Percentiles rank a stretch among this genome's conserved stretches.
phyloP scores from a whole-genome alignment of 2,329 filamentous ascomycete genomes.

The Clonostachys rhizophaga region DNA sequence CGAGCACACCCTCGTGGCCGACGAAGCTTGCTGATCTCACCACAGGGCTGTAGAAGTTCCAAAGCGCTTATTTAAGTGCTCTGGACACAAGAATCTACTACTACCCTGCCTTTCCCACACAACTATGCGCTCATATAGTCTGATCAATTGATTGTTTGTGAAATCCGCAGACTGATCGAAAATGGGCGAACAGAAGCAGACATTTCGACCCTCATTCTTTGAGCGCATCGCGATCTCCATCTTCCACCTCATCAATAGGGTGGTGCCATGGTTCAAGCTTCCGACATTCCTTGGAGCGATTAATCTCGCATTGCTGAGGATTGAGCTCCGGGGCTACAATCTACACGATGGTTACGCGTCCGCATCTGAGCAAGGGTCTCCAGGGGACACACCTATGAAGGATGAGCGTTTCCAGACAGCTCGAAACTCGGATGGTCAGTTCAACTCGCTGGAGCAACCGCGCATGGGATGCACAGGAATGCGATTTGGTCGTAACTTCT shows the following conservation, averaged over 20 bases:
- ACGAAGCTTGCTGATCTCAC: background rate
- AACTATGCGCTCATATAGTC: background rate
- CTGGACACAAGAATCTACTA: background rate
- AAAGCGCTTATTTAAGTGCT: background rate
- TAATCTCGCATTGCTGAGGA: slow-evolving; percentile 31
- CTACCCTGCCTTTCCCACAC: too few species aligned
- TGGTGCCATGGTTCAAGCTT: slow-evolving; percentile 34
- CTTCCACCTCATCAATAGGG: slow-evolving; percentile 29
- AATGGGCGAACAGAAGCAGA: slow-evolving; percentile 1
- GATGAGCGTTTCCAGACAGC: slow-evolving; percentile 23
- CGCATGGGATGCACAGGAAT: slow-evolving; percentile 38
- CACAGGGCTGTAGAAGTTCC: background rate
- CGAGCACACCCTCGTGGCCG: too few species aligned
- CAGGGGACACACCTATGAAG: slow-evolving; percentile 14
- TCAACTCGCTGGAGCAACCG: slow-evolving; percentile 31
- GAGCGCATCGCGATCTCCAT: slow-evolving; percentile 18
- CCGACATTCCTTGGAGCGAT: slow-evolving; percentile 30
- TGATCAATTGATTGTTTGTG: background rate
- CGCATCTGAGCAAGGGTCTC: slow-evolving; percentile 25
- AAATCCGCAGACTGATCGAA: background rate
- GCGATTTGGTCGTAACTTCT: slow-evolving; percentile 38
- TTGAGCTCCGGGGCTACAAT: slow-evolving; percentile 35
- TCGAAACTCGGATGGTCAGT: slow-evolving; percentile 36
- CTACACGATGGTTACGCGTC: slow-evolving; percentile 31
- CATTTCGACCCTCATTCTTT: slow-evolving; percentile 16